phyloP scores from a whole-genome alignment of 345 rosid genomes.

The Leavenworthia alabamica region DNA sequence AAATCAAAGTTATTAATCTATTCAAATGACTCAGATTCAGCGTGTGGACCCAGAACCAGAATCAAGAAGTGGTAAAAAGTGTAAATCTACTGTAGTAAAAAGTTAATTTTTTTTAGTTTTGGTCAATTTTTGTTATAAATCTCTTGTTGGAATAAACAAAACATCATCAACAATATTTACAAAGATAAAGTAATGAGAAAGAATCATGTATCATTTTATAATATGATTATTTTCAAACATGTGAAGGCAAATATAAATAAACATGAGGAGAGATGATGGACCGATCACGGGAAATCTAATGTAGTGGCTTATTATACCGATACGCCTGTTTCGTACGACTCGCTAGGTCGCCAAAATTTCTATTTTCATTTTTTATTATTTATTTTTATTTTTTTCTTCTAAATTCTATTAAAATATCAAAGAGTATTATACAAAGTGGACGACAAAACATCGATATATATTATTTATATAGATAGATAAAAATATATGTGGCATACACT shows the following conservation, averaged over 20 bases:
- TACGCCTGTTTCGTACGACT: neutral
- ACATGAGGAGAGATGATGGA: neutral
- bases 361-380: too few relatives aligned
- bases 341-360: too few relatives aligned
- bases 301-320: neutral
- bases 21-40: slow-evolving; percentile 5
- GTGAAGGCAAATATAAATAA: neutral
- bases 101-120: neutral
- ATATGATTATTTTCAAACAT: neutral
- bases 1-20: neutral
- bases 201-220: neutral
- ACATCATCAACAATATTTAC: neutral
- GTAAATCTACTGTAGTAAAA: slow-evolving; percentile 3
- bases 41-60: neutral
- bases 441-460: too few relatives aligned
- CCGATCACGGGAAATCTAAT: too few relatives aligned
- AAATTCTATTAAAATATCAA: too few relatives aligned
- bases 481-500: too few relatives aligned
- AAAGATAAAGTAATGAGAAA: neutral
- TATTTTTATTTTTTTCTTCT: too few relatives aligned
- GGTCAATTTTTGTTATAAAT: neutral
- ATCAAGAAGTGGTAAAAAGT: neutral
- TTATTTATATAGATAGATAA: too few relatives aligned
- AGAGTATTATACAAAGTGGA: too few relatives aligned
- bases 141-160: neutral